Evolutionary conservation across 2,329 filamentous ascomycete species (phyloP).

Genomic region (Lojkania enalia): DNA sequence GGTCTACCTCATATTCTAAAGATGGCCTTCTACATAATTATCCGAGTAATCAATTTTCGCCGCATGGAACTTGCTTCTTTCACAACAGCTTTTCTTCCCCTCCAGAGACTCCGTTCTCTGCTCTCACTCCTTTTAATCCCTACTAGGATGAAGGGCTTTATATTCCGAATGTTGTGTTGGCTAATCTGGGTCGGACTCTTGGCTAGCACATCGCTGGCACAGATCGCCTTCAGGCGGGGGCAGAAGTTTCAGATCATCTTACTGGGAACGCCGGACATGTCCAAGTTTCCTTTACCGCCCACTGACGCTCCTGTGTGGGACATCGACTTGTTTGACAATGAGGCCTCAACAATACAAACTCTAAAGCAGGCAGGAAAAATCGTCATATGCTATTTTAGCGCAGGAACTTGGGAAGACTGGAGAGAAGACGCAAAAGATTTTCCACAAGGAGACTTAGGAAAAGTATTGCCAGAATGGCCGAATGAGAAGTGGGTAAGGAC

Average conservation of each 20-base stretch:
- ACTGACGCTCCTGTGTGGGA: slow-evolving; percentile 35
- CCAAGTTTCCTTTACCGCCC: slow-evolving; percentile 30
- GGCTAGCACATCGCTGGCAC: slow-evolving; percentile 13
- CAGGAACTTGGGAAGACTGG: slow-evolving; percentile 36
- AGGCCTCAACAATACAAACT: slow-evolving; percentile 21
- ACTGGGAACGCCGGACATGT: slow-evolving; percentile 27
- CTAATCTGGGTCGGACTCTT: slow-evolving; percentile 20
- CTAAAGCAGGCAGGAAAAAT: slow-evolving; percentile 31
- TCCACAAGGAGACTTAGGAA: slow-evolving; percentile 28
- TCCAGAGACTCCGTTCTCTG: slow-evolving; percentile 4
- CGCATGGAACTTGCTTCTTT: slow-evolving; percentile 20
- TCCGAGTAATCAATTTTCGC: slow-evolving; percentile 12
- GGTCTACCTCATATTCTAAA: slow-evolving; percentile 12
- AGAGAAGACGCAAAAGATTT: slow-evolving; percentile 32
- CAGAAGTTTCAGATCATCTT: slow-evolving; percentile 38
- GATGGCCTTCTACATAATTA: slow-evolving; percentile 10
- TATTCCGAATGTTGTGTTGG: slow-evolving; percentile 16
- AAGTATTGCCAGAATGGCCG: slow-evolving; percentile 33
- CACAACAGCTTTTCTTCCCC: slow-evolving; percentile 4
- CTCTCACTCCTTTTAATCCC: slow-evolving; percentile 4
- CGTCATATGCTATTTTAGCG: slow-evolving; percentile 40
- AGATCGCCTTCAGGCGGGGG: slow-evolving; percentile 23
- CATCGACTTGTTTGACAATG: slow-evolving; percentile 36
- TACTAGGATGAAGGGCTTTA: slow-evolving; percentile 1
- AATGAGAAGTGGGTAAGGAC: slow-evolving; percentile 37